Evolutionary conservation across 2,329 filamentous ascomycete species (phyloP), one percentile per base, ranked within the genome.

Genomic region (Knoxdaviesia proteae): DNA sequence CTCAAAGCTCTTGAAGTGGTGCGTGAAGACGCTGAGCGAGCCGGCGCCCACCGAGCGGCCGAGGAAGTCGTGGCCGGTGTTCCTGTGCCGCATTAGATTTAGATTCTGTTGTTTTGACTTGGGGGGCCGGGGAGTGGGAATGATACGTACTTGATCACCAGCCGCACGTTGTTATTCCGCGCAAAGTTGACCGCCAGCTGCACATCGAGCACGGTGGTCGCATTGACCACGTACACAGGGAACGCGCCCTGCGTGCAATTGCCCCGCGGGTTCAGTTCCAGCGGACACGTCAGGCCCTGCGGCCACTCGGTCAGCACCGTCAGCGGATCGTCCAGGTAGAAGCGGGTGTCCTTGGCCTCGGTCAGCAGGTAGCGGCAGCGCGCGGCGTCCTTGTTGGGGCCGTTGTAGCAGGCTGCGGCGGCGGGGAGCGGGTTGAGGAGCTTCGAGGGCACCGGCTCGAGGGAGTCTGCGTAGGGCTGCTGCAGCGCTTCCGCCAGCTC

Each of bases 31-130:
- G 10, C 55, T 53, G 20, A 64, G 48, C n/a, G 54, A 50, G n/a
- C 60, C 59, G n/a, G 51, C 52, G n/a, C 61, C 60, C 8, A 56
- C 56, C 1, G 58, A 61, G 29, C 54, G 56, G 29, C 58, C 58
- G 34, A 59, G 55, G 48, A 65, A 69, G 48, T 70, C 66, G 49
- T 72, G 69, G 32, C 66, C 68, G 0, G 67, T 72, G 54, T 71
- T 61, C 42, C 54, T 68, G 45, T 10, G 8, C 30, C n/a, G 30
- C 20, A n/a, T 20, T 8, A n/a, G 7, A 35, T 11, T 32, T 11
- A 10, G 32, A 34, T 34, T 34, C 32, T n/a, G 29, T 39, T 20
- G 29, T 39, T 7, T 31, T 6, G 11, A 11, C 20, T 11, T 7
- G 32, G n/a, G 38, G n/a, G 38, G 32, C 38, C 9, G n/a, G 8